A percentile compares a stretch with the other conserved stretches of the same genome.
Evolutionary conservation across 371 early-diverging fungal species (phyloP).

Genomic region (Circinella minor): DNA sequence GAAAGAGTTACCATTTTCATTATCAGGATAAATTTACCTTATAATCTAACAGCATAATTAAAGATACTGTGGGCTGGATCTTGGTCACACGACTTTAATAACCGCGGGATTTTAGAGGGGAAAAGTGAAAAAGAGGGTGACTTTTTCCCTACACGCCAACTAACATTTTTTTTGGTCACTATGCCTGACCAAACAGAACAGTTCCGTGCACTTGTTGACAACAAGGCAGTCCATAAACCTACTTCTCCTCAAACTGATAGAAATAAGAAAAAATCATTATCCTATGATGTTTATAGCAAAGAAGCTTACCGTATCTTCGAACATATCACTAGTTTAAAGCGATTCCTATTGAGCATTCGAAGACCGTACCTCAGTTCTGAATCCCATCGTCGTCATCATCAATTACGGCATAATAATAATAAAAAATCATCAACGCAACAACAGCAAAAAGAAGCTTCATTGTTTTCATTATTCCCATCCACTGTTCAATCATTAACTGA

Average conservation of each 20-base stretch:
- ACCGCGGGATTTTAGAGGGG: too few relatives aligned
- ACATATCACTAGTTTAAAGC: conserved; percentile 46
- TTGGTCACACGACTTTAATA: too few relatives aligned
- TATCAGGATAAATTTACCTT: too few relatives aligned
- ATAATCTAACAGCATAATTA: too few relatives aligned
- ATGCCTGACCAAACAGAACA: conserved; percentile 32
- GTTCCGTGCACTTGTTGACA: conserved; percentile 22
- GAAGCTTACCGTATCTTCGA: conserved; percentile 59
- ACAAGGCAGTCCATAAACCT: conserved; percentile 2
- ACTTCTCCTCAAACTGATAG: background rate
- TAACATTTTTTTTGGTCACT: too few relatives aligned
- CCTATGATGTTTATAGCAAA: conserved; percentile 48
- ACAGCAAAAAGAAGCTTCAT: conserved; percentile 14
- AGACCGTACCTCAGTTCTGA: conserved; percentile 49
- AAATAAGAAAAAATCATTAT: conserved; percentile 7
- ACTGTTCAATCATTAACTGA: conserved; percentile 44
- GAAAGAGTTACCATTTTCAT: too few relatives aligned
- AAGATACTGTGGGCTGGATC: too few relatives aligned
- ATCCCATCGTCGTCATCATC: conserved; percentile 8
- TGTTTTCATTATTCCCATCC: conserved; percentile 44
- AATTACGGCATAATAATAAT: background rate
- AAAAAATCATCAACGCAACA: background rate
- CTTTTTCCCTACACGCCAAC: too few relatives aligned
- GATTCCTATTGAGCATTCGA: conserved; percentile 50
- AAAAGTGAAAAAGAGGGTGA: too few relatives aligned